Evolutionary conservation across 331 rosid species (phyloP).

Genomic region (Rosa hybrid): DNA sequence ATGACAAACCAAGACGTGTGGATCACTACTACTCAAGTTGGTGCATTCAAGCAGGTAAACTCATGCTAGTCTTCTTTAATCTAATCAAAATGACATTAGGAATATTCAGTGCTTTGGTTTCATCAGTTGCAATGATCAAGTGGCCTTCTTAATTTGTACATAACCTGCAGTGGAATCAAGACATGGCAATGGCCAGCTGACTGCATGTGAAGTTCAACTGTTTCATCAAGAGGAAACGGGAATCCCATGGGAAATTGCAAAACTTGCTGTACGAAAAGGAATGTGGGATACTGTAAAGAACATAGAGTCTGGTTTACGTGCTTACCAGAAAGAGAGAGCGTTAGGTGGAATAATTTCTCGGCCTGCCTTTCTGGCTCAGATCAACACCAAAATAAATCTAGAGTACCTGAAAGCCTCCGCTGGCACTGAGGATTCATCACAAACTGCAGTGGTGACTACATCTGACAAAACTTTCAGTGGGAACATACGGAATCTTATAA

Average conservation of each 20-base stretch:
- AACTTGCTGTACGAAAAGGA: conserved; percentile 80
- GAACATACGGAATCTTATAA: conserved; percentile 66
- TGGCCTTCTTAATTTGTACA: background rate
- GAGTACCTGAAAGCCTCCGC: conserved; percentile 57
- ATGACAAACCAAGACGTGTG: conserved; percentile 71
- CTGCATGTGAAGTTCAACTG: conserved; percentile 80
- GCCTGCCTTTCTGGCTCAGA: conserved; percentile 59
- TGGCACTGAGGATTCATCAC: conserved; percentile 25
- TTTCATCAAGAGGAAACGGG: conserved; percentile 94
- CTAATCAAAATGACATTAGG: background rate
- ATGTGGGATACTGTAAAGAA: conserved; percentile 95
- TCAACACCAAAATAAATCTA: conserved; percentile 60
- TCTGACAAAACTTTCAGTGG: conserved; percentile 44
- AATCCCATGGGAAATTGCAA: conserved; percentile 88
- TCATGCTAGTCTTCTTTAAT: background rate
- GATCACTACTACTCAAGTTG: conserved; percentile 87
- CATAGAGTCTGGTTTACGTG: conserved; percentile 72
- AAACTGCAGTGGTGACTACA: conserved; percentile 5
- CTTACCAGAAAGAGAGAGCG: conserved; percentile 61
- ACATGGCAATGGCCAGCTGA: conserved; percentile 50
- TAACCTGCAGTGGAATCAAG: conserved; percentile 68
- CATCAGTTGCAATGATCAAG: background rate
- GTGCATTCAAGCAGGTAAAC: conserved; percentile 85
- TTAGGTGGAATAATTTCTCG: conserved; percentile 54
- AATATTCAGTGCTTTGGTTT: background rate